These are phyloP conservation scores for Maudiozyma humilis DNA, from an alignment of 1,139 yeast genomes.

Conservation along the genomic window DNA sequence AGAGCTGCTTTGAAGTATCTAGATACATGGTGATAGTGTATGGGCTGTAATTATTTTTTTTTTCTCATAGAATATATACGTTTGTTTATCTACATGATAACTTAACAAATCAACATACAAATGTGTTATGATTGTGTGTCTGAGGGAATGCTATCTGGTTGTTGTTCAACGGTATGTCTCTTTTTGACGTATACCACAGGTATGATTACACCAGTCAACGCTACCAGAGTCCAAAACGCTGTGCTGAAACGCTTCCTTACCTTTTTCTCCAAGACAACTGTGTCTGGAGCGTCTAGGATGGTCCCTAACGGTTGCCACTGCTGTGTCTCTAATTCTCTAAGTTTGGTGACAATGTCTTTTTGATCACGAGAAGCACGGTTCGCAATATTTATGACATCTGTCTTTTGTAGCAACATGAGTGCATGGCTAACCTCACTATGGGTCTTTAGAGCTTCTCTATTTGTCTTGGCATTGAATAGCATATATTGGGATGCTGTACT, in stretches of 20 bases:
- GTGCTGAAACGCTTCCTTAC: not conserved
- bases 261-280: conserved; percentile 4
- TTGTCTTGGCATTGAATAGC: conserved; percentile 13
- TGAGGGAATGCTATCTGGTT: no score
- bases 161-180: no score
- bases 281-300: conserved; percentile 9
- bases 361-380: conserved; percentile 20
- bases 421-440: conserved; percentile 11
- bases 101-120: no score
- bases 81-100: no score
- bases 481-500: conserved; percentile 8
- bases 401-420: conserved; percentile 16
- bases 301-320: conserved; percentile 25
- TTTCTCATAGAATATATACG: not conserved
- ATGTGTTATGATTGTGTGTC: no score
- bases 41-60: not conserved
- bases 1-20: conserved; percentile 10
- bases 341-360: conserved; percentile 17
- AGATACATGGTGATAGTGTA: conserved; percentile 13
- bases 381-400: conserved; percentile 23
- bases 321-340: conserved; percentile 16
- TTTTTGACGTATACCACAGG: not conserved
- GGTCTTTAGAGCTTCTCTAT: conserved; percentile 8
- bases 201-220: not conserved
- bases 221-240: not conserved